phyloP scores from a whole-genome alignment of 192 early-diverging fungal genomes.

The Gamsiella multidivaricata region DNA sequence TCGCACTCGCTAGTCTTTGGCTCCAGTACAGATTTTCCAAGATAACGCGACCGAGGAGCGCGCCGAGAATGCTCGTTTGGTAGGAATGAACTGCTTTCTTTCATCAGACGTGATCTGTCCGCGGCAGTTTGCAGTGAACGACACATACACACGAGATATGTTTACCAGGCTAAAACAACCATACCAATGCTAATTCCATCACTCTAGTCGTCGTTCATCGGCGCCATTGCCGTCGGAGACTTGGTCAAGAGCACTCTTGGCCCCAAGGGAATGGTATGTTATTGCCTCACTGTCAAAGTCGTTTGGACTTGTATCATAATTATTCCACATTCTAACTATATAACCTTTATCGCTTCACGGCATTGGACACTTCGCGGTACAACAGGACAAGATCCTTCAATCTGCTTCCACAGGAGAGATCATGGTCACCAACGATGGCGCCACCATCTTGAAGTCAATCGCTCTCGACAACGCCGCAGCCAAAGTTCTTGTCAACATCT shows the following conservation, averaged over 20 bases:
- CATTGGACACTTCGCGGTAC: neutral
- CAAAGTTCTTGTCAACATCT: conserved; percentile 97
- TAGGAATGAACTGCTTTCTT: conserved; percentile 52
- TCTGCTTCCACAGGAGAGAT: conserved; percentile 87
- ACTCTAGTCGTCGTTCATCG: conserved; percentile 89
- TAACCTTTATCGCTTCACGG: conserved; percentile 9
- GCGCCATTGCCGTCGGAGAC: conserved; percentile 98
- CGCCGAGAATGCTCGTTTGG: conserved; percentile 97
- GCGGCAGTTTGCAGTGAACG: neutral
- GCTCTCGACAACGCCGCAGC: conserved; percentile 98
- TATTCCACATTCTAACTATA: neutral
- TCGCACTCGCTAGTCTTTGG: conserved; percentile 60
- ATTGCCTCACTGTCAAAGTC: neutral
- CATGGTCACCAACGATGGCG: conserved; percentile 98
- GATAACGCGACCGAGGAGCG: conserved; percentile 96
- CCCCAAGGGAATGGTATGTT: conserved; percentile 95
- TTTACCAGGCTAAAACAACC: neutral
- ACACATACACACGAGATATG: neutral
- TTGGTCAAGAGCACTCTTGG: conserved; percentile 97
- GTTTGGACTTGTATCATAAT: neutral
- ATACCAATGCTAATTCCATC: neutral
- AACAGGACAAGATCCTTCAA: conserved; percentile 97
- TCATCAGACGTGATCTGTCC: neutral
- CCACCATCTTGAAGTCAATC: conserved; percentile 98
- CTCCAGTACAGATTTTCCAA: conserved; percentile 94